Conservation (phyloP, 2,329 filamentous ascomycete genomes). For the Stachybotrys chartarum region DNA sequence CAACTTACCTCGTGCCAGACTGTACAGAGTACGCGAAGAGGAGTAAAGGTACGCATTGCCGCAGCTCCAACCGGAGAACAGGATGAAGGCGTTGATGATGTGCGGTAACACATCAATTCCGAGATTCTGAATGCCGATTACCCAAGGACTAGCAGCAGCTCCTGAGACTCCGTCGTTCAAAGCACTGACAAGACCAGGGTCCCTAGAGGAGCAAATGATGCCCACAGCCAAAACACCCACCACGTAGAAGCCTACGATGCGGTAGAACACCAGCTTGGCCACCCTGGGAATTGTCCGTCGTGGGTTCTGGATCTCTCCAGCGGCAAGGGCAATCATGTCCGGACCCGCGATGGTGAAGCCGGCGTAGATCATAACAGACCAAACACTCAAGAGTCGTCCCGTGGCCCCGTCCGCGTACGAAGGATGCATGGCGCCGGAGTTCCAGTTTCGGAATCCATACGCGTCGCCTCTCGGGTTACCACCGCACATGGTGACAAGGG, state of each 20-base stretch:
- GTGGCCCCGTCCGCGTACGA: constrained; percentile 38
- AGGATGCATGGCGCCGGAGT: constrained; percentile 21
- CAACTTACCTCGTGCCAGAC: constrained; percentile 29
- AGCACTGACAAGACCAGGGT: constrained; percentile 28
- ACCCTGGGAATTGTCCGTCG: constrained; percentile 59
- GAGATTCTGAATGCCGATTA: constrained; percentile 51
- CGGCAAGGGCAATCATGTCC: constrained; percentile 54
- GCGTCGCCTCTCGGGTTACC: constrained; percentile 56
- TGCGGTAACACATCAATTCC: constrained; percentile 43
- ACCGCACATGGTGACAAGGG: constrained; percentile 61
- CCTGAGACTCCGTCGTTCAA: constrained; percentile 42
- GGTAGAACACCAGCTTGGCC: constrained; percentile 68
- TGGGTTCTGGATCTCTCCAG: constrained; percentile 57
- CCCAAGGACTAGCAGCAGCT: constrained; percentile 53
- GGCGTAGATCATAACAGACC: constrained; percentile 53
- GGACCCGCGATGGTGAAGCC: constrained; percentile 62
- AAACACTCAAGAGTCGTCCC: constrained; percentile 55
- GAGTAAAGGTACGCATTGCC: constrained; percentile 43
- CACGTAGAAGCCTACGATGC: constrained; percentile 66
- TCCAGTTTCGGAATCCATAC: constrained; percentile 58
- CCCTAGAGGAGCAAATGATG: constrained; percentile 47
- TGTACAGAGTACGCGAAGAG: constrained; percentile 37
- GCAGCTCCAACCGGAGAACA: constrained; percentile 39
- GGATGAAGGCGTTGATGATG: constrained; percentile 53
- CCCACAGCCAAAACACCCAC: constrained; percentile 51